Evolutionary conservation across 805 yeast species (phyloP), one percentile per base, ranked within the genome.

Genomic region (Yarrowia porcina): DNA sequence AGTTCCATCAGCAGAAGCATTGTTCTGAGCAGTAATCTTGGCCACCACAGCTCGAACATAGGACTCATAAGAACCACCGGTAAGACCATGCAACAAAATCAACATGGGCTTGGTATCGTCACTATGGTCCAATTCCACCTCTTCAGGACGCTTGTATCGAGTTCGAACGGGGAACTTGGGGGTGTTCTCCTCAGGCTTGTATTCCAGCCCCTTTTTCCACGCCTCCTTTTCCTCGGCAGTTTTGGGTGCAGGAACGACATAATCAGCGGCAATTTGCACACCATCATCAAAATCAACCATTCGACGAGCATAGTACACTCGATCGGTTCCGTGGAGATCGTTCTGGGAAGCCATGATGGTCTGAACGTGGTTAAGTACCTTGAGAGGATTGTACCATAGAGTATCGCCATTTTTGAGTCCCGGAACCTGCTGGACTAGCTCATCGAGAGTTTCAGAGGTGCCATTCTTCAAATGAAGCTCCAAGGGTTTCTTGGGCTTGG

Each of bases 21-120:
- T 42, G 33, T 15, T 9, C 2, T 63, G 38, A 4, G 68, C 65
- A 3, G 80, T 72, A 17, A 83, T 70, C 21, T 74, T 70, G 45
- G 77, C 74, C 17, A 83, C 80, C 36, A 86, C 70, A 63, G 88
- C 80, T 23, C 94, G 79, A 42, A 89, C 83, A 69, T 89, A 84
- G 7, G 88, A 79, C 71, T 89, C 96, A 66, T 86, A 88, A n/a
- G 92, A 85, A 0, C 96, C 94, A 6, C 96, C 96, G 1, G 89
- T 86, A 38, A 89, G 80, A 0, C 96, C 96, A 70, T 90, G 96
- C 42, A 88, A 73, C 3, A 83, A 74, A 30, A 89, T 80, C 17
- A 87, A 76, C 69, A 90, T 76, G 1, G 96, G 96, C 52, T 73
- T 79, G 2, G 77, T 67, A 54, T 74, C 76, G 18, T 75, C 75